phyloP scores from a whole-genome alignment of 106 monocot genomes.

The Vanilla planifolia region DNA sequence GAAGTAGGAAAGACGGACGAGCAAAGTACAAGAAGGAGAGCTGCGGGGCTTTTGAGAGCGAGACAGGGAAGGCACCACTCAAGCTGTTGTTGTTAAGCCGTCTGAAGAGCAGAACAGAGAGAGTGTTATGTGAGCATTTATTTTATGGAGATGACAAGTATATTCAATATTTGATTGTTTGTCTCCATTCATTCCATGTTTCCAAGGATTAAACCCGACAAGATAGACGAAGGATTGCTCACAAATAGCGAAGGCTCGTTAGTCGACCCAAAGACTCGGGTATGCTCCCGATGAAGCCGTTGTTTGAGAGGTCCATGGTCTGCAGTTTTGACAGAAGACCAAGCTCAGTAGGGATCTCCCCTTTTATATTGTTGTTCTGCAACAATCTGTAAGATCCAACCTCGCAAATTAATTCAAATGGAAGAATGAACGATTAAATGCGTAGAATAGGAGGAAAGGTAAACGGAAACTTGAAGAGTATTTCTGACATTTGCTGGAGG shows the following conservation, averaged over 20 bases:
- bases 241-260: conserved; percentile 73
- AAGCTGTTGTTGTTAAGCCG: conserved; percentile 97
- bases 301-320: conserved; percentile 88
- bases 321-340: conserved; percentile 80
- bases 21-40: conserved; percentile 73
- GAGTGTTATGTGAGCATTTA: background rate
- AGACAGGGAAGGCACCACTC: conserved; percentile 58
- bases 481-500: conserved; percentile 84
- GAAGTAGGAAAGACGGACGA: background rate
- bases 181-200: background rate
- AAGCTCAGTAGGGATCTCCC: conserved; percentile 61
- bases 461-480: background rate
- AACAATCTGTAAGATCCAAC: conserved; percentile 31
- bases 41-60: conserved; percentile 63
- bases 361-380: conserved; percentile 94
- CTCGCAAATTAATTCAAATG: background rate
- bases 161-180: conserved; percentile 2
- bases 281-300: conserved; percentile 60
- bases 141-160: background rate
- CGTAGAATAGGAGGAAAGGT: background rate
- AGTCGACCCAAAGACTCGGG: conserved; percentile 67
- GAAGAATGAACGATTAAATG: background rate
- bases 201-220: background rate
- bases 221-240: conserved; percentile 8
- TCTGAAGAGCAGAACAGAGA: conserved; percentile 29